Conservation (phyloP, 495 filamentous ascomycete species). For the Lindgomyces ingoldianus region DNA sequence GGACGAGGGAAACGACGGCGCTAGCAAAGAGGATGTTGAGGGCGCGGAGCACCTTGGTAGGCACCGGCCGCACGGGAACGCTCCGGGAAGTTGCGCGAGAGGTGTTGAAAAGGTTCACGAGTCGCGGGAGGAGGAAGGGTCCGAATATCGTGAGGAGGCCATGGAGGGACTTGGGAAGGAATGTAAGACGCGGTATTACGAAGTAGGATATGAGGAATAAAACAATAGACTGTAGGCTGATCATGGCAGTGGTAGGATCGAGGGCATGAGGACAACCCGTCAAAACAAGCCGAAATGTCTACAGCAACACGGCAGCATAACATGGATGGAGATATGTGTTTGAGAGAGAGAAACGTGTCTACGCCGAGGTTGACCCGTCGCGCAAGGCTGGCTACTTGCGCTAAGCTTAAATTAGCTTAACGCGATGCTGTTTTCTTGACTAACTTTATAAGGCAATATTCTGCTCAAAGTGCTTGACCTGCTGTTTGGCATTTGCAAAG, state of each 20-base stretch:
- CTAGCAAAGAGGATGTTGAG: conserved; percentile 75
- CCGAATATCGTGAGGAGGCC: conserved; percentile 76
- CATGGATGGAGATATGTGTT: too few species aligned
- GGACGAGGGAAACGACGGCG: conserved; percentile 69
- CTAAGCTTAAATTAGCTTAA: too few species aligned
- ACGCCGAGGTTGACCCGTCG: too few species aligned
- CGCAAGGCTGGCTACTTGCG: too few species aligned
- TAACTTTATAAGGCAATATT: too few species aligned
- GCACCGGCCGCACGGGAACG: conserved; percentile 62
- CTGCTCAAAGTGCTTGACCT: too few species aligned
- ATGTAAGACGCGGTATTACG: conserved; percentile 33
- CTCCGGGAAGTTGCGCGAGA: conserved; percentile 51
- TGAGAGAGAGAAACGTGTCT: too few species aligned
- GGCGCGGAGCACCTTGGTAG: conserved; percentile 58
- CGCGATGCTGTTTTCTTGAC: too few species aligned
- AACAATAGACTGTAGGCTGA: conserved; percentile 21
- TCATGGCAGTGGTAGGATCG: conserved; percentile 11
- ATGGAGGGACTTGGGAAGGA: conserved; percentile 26
- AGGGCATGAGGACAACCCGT: background rate
- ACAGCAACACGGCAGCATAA: too few species aligned
- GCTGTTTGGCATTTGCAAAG: too few species aligned
- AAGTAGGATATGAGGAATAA: conserved; percentile 20
- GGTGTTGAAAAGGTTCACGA: conserved; percentile 69
- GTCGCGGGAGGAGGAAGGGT: conserved; percentile 75
- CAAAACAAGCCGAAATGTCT: too few species aligned